A percentile compares a stretch with the other conserved stretches of the same genome.
Evolutionary conservation across 208 protist species (phyloP).

Genomic region (Leishmania arabica): DNA sequence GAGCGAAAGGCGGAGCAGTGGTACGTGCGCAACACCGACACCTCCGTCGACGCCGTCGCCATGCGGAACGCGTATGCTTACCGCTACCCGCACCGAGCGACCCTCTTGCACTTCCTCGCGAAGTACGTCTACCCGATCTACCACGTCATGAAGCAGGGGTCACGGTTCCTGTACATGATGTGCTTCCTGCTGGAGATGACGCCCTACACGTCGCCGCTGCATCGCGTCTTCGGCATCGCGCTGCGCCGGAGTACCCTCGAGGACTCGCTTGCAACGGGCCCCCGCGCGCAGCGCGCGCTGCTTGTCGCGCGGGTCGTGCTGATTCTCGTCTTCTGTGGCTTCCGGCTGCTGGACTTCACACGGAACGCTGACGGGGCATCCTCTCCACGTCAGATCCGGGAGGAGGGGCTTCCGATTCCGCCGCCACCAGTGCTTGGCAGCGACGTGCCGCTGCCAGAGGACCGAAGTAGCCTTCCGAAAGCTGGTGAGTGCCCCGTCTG

Average conservation of each 20-base stretch:
- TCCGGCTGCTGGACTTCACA: slow-evolving; percentile 62
- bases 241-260: slow-evolving; percentile 45
- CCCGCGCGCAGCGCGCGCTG: slow-evolving; percentile 48
- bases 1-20: slow-evolving; percentile 42
- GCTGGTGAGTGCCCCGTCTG: slow-evolving; percentile 75
- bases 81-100: slow-evolving; percentile 42
- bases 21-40: slow-evolving; percentile 54
- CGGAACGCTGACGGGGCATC: slow-evolving; percentile 28
- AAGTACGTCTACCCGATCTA: slow-evolving; percentile 54
- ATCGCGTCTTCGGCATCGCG: slow-evolving; percentile 63
- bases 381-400: slow-evolving; percentile 18
- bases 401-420: slow-evolving; percentile 58
- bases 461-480: slow-evolving; percentile 30
- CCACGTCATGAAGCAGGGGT: slow-evolving; percentile 40
- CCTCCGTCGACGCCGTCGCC: slow-evolving; percentile 47
- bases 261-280: slow-evolving; percentile 43
- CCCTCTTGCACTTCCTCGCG: slow-evolving; percentile 44
- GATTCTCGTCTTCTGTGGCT: slow-evolving; percentile 63
- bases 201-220: slow-evolving; percentile 51
- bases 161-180: slow-evolving; percentile 52
- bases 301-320: slow-evolving; percentile 67
- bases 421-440: slow-evolving; percentile 66
- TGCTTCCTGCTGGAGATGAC: slow-evolving; percentile 77
- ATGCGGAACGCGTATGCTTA: slow-evolving; percentile 45
- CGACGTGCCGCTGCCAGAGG: slow-evolving; percentile 40